phyloP scores from a whole-genome alignment of 208 protist genomes.

The Crithidia fasciculata region DNA sequence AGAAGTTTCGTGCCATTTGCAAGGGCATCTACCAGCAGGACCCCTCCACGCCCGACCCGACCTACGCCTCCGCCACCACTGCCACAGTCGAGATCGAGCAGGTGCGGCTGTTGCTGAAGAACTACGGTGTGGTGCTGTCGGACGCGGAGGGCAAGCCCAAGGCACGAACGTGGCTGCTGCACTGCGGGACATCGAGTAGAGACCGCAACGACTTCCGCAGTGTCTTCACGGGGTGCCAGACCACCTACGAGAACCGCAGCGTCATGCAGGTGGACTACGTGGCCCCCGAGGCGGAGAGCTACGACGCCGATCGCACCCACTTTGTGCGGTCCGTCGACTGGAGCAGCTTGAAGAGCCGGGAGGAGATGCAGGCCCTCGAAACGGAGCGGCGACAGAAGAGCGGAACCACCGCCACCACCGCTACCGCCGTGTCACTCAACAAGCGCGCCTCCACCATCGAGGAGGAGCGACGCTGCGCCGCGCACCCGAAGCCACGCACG shows the following conservation, averaged over 20 bases:
- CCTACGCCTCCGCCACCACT: constrained; percentile 40
- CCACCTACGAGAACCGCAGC: constrained; percentile 47
- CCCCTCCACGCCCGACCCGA: constrained; percentile 35
- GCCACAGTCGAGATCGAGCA: constrained; percentile 49
- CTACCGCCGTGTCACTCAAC: constrained; percentile 4
- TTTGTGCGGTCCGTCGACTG: constrained; percentile 75
- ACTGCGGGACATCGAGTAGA: constrained; percentile 37
- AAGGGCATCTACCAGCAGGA: constrained; percentile 69
- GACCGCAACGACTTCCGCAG: constrained; percentile 70
- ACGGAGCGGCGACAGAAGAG: constrained; percentile 20
- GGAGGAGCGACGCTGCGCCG: constrained; percentile 22
- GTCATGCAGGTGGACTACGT: constrained; percentile 75
- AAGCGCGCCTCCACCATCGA: constrained; percentile 30
- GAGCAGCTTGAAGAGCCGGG: constrained; percentile 52
- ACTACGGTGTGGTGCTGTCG: constrained; percentile 65
- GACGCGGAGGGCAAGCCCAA: constrained; percentile 59
- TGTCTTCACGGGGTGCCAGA: constrained; percentile 81
- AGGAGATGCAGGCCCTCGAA: constrained; percentile 44
- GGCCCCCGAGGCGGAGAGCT: constrained; percentile 52
- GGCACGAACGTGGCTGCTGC: constrained; percentile 71
- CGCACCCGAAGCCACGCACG: constrained; percentile 29
- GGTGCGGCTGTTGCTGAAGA: constrained; percentile 59
- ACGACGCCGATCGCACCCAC: constrained; percentile 63
- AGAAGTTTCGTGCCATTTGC: constrained; percentile 83
- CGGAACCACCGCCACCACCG: background rate